These are phyloP conservation scores for Xanthoparmelia taractica DNA, from an alignment of 495 filamentous ascomycete genomes.

Conservation along the genomic window DNA sequence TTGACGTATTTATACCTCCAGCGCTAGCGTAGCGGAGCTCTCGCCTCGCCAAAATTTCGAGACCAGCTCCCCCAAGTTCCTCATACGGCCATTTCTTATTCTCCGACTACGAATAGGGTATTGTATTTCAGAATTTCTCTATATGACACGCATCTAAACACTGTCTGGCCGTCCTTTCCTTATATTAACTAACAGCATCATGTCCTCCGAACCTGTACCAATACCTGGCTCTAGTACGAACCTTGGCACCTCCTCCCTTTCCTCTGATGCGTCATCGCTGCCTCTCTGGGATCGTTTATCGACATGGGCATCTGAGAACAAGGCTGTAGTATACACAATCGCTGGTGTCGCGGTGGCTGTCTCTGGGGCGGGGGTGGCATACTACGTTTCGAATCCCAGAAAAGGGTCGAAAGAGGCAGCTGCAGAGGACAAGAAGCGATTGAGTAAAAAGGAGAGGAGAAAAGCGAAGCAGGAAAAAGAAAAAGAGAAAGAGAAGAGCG, in stretches of 20 bases:
- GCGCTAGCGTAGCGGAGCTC: conserved; percentile 7
- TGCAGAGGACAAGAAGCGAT: conserved; percentile 43
- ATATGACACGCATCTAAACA: not conserved
- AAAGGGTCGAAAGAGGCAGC: conserved; percentile 27
- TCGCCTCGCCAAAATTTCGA: conserved; percentile 17
- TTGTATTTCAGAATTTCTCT: not conserved
- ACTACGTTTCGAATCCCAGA: conserved; percentile 60
- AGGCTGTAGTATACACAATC: conserved; percentile 90
- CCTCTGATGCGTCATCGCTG: conserved; percentile 44
- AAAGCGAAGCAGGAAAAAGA: conserved; percentile 46
- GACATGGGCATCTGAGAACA: conserved; percentile 91
- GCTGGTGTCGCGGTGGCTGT: conserved; percentile 88
- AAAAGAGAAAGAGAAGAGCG: conserved; percentile 64
- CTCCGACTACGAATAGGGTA: not conserved
- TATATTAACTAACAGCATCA: conserved; percentile 12
- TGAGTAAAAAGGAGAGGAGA: conserved; percentile 39
- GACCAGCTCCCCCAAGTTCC: conserved; percentile 1
- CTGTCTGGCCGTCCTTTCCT: not conserved
- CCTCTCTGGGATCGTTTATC: conserved; percentile 84
- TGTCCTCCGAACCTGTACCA: conserved; percentile 24
- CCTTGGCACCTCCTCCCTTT: conserved; percentile 43
- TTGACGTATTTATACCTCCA: conserved; percentile 14
- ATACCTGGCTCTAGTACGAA: conserved; percentile 26
- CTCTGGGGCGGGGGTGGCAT: conserved; percentile 80
- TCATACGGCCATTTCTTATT: not conserved